Percentiles rank a stretch among this genome's conserved stretches.
These are phyloP conservation scores for Lavandula angustifolia DNA, from an alignment of 257 asterid genomes.

Conservation along the genomic window DNA sequence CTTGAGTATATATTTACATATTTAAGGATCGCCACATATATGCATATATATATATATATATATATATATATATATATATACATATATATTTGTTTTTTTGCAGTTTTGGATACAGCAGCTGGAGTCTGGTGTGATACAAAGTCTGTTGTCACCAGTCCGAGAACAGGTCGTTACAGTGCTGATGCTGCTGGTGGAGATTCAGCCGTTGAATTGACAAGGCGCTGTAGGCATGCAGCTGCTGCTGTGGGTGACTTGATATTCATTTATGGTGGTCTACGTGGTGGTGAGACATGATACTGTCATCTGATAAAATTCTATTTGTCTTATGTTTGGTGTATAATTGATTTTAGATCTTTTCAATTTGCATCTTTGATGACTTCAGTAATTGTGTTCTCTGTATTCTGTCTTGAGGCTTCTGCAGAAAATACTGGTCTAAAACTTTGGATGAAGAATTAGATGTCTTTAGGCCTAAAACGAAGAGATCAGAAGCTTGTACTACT, in stretches of 20 bases:
- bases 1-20: not conserved
- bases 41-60: too few relatives aligned
- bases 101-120: constrained; percentile 98
- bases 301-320: constrained; percentile 4
- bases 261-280: constrained; percentile 97
- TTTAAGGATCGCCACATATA: not conserved
- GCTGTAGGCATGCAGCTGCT: constrained; percentile 98
- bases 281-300: constrained; percentile 67
- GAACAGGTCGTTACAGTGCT: constrained; percentile 91
- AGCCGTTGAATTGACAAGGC: constrained; percentile 92
- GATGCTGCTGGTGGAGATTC: constrained; percentile 99
- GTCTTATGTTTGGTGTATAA: constrained; percentile 19
- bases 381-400: constrained; percentile 19
- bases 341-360: constrained; percentile 20
- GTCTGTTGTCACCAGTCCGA: constrained; percentile 88
- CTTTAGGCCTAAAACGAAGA: constrained; percentile 1
- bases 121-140: constrained; percentile 99
- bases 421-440: constrained; percentile 1
- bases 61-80: too few relatives aligned
- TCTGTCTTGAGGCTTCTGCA: constrained; percentile 11
- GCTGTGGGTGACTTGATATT: constrained; percentile 95
- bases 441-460: constrained; percentile 1
- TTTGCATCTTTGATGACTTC: constrained; percentile 11
- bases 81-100: constrained; percentile 22
- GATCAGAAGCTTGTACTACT: constrained; percentile 18